These are phyloP conservation scores for Alternaria sp. DNA, from an alignment of 2,329 filamentous ascomycete genomes.

Conservation along the genomic window DNA sequence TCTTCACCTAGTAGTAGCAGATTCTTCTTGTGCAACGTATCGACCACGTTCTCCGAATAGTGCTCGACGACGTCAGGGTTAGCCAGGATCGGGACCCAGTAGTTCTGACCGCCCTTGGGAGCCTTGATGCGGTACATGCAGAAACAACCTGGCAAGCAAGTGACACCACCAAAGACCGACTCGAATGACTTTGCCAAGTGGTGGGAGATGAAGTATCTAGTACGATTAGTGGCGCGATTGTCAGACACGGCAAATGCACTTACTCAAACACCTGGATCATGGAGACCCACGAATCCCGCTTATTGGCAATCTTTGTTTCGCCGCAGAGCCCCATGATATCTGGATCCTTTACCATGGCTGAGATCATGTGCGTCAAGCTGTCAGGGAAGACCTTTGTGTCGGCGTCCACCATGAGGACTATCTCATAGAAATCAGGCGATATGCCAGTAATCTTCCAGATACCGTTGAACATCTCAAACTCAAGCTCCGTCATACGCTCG, in stretches of 20 bases:
- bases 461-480: conserved; percentile 99
- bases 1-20: conserved; percentile 89
- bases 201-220: conserved; percentile 92
- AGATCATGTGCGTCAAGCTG: conserved; percentile 97
- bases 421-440: conserved; percentile 96
- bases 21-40: conserved; percentile 98
- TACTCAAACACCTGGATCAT: conserved; percentile 98
- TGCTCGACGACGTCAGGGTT: conserved; percentile 99
- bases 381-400: conserved; percentile 99
- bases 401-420: conserved; percentile 98
- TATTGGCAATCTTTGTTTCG: conserved; percentile 99
- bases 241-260: conserved; percentile 33
- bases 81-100: conserved; percentile 98
- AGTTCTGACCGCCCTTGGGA: conserved; percentile 97
- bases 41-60: conserved; percentile 98
- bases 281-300: conserved; percentile 90
- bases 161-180: conserved; percentile 98
- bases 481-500: conserved; percentile 98
- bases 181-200: conserved; percentile 97
- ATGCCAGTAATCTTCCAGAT: conserved; percentile 99
- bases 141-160: conserved; percentile 97
- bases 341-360: conserved; percentile 98
- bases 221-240: conserved; percentile 34
- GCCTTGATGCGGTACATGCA: conserved; percentile 99
- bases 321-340: conserved; percentile 99